Conservation (phyloP, 2,329 filamentous ascomycete genomes). For the Plenodomus tracheiphilus region DNA sequence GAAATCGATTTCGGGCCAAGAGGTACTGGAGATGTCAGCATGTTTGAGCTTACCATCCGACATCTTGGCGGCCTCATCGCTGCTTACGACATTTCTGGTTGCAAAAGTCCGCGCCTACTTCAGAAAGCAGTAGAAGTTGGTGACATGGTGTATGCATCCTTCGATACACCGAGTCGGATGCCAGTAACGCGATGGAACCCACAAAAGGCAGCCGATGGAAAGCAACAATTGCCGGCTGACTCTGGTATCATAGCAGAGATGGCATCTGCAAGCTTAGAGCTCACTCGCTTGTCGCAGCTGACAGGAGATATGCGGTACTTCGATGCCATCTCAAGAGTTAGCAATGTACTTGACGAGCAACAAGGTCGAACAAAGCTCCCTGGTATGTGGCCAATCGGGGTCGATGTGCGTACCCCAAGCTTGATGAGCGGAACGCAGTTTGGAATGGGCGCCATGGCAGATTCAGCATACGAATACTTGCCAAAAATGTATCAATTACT, state of each 20-base stretch:
- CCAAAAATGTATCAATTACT: conserved; percentile 52
- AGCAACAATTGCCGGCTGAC: conserved; percentile 43
- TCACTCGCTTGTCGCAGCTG: conserved; percentile 50
- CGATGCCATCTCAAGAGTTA: conserved; percentile 50
- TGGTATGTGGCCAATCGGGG: conserved; percentile 52
- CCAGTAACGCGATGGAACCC: conserved; percentile 58
- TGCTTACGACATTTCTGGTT: conserved; percentile 81
- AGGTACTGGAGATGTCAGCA: conserved; percentile 46
- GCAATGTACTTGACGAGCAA: conserved; percentile 44
- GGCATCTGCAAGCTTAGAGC: conserved; percentile 51
- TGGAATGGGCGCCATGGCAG: conserved; percentile 40
- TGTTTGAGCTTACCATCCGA: conserved; percentile 63
- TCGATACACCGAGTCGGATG: conserved; percentile 93
- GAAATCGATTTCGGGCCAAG: conserved; percentile 47
- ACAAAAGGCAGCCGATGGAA: conserved; percentile 38
- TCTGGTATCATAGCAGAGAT: conserved; percentile 51
- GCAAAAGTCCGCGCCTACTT: conserved; percentile 66
- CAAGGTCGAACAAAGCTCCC: conserved; percentile 48
- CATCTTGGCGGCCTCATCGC: conserved; percentile 85
- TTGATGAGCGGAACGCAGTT: conserved; percentile 45
- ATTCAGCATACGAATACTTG: conserved; percentile 46
- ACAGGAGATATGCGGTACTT: conserved; percentile 51
- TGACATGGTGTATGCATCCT: conserved; percentile 77
- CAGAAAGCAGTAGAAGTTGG: conserved; percentile 78
- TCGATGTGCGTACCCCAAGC: conserved; percentile 45